Evolutionary conservation across 208 protist genomes (phyloP).

Genomic region (Strigomonas culicis): DNA sequence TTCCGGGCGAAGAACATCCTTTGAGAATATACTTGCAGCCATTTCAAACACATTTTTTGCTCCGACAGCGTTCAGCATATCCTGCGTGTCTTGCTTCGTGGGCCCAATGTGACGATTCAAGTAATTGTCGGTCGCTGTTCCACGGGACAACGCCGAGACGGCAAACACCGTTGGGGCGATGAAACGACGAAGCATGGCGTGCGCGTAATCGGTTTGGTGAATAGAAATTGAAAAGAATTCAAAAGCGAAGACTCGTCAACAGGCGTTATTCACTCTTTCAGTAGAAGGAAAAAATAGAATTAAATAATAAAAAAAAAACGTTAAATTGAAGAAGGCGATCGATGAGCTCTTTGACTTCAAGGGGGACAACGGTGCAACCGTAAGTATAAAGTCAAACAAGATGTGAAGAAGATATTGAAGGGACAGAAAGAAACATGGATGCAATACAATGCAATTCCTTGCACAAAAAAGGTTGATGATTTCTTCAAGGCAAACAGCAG

Average conservation of each 20-base stretch:
- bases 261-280: conserved; percentile 4
- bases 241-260: not conserved
- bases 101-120: conserved; percentile 91
- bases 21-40: conserved; percentile 67
- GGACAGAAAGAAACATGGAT: not conserved
- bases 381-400: conserved; percentile 8
- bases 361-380: not conserved
- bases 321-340: not conserved
- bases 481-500: too few relatives aligned
- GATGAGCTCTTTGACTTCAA: not conserved
- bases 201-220: not conserved
- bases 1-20: conserved; percentile 49
- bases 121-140: conserved; percentile 81
- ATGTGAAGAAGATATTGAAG: not conserved
- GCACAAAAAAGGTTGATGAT: too few relatives aligned
- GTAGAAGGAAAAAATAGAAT: not conserved
- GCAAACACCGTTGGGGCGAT: not conserved
- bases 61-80: conserved; percentile 88
- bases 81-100: conserved; percentile 62
- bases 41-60: conserved; percentile 77
- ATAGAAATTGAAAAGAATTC: not conserved
- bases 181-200: conserved; percentile 41
- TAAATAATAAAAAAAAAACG: not conserved
- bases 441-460: too few relatives aligned
- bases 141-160: conserved; percentile 18